These are phyloP conservation scores for Paecilomyces dactylethromorphus DNA, from an alignment of 2,329 filamentous ascomycete species.

Conservation along the genomic window DNA sequence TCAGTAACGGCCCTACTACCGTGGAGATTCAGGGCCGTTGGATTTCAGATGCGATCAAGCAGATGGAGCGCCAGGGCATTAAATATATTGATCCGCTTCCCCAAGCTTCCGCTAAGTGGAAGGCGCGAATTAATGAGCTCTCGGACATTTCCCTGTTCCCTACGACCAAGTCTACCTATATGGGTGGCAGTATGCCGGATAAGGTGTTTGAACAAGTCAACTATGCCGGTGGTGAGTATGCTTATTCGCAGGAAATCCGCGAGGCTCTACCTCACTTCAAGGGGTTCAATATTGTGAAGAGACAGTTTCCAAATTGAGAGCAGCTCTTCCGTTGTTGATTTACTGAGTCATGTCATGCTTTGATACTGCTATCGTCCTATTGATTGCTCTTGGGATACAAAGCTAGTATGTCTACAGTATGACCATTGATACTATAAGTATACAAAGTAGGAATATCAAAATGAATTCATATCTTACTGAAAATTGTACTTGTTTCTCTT, in stretches of 20 bases:
- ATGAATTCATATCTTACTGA: not conserved
- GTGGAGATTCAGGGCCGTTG: constrained; percentile 51
- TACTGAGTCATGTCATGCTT: not conserved
- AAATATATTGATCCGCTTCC: constrained; percentile 46
- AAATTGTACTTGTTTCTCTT: not conserved
- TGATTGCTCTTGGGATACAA: not conserved
- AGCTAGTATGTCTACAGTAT: not conserved
- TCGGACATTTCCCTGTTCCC: constrained; percentile 44
- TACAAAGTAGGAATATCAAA: not conserved
- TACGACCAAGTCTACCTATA: constrained; percentile 45
- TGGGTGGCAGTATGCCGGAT: constrained; percentile 51
- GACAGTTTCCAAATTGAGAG: not conserved
- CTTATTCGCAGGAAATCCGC: constrained; percentile 14
- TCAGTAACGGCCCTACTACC: constrained; percentile 49
- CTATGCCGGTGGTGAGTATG: constrained; percentile 26
- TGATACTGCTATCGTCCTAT: not conserved
- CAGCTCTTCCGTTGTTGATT: not conserved
- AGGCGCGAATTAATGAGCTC: constrained; percentile 40
- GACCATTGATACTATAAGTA: not conserved
- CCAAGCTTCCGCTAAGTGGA: constrained; percentile 46
- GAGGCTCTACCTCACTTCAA: constrained; percentile 9
- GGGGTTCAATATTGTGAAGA: constrained; percentile 14
- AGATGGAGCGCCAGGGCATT: constrained; percentile 41
- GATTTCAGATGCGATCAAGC: constrained; percentile 47
- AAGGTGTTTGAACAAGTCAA: constrained; percentile 50